Base-by-base conservation (phyloP, 306 rosid species). In the Inga oerstediana region DNA sequence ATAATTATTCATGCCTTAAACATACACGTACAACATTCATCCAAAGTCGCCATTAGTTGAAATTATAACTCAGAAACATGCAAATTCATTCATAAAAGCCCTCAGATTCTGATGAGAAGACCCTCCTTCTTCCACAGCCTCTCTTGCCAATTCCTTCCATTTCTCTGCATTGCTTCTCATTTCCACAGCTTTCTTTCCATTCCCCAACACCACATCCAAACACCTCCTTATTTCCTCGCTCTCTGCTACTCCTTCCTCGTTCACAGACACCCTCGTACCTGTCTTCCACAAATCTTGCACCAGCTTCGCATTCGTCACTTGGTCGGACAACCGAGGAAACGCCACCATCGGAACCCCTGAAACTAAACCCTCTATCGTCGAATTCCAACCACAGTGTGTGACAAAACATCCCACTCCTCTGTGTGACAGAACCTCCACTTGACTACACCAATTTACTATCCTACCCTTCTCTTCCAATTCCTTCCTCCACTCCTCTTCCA, bases 201-300 rank as follows among this genome's bases (percentile, higher is more conserved):
- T 54, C 52, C 84, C 88, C 83, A 84, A 48, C 16, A 86, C 87
- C 58, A 76, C n/a, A 35, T 84, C 84, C 85, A 89, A 64, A 43
- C 90, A 82, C 87, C 88, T 89, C 65, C n/a, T 77, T 2, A 89
- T 79, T 72, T 89, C 88, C 5, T 27, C 82, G 15, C 86, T 44
- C 8, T 54, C 77, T 3, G 61, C 72, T 34, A 87, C 37, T 10
- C 84, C 87, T 16, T 87, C 88, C 13, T 24, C 41, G 15, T 44
- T 70, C 64, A 10, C 74, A 4, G 3, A 19, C 80, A 83, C 72
- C 79, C 85, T 86, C 48, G 84, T 43, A 10, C 52, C 74, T 19
- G 32, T 70, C 49, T 20, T 70, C 74, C 74, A 70, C 51, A 39
- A 11, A 1, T 70, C 74, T 41, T 41, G 30, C 3, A 70, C 35